A percentile compares a stretch with the other conserved stretches of the same genome.
Conservation (phyloP, 352 stramenopile species). For the Phytopythium montanum region DNA sequence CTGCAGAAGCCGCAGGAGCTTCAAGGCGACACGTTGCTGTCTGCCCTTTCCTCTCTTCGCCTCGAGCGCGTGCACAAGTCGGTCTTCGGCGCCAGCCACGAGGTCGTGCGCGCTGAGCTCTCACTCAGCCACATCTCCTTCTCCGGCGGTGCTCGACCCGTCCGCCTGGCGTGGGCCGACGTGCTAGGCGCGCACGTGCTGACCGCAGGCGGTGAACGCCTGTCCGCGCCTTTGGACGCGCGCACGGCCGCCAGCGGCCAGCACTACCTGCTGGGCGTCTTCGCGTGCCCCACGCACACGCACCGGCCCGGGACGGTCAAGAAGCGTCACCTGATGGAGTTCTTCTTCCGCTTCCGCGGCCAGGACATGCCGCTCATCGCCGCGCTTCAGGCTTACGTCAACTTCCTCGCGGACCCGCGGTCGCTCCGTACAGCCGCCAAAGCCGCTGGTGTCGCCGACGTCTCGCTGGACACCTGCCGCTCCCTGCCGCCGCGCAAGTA, state of each 20-base stretch:
- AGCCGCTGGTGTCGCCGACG: constrained; percentile 23
- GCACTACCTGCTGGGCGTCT: constrained; percentile 44
- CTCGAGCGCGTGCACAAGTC: constrained; percentile 28
- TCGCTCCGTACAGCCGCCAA: constrained; percentile 18
- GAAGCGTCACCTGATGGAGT: constrained; percentile 36
- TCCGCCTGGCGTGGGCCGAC: constrained; percentile 39
- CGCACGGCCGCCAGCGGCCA: constrained; percentile 4
- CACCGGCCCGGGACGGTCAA: constrained; percentile 25
- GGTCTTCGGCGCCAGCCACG: constrained; percentile 21
- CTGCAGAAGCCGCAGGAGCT: too few species aligned
- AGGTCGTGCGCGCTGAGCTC: constrained; percentile 19
- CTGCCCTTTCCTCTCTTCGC: constrained; percentile 10
- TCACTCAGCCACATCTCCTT: constrained; percentile 18
- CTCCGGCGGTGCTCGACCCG: constrained; percentile 9
- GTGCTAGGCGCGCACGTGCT: constrained; percentile 55
- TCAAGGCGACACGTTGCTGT: background rate
- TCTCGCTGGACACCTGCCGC: constrained; percentile 16
- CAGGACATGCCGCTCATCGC: constrained; percentile 30
- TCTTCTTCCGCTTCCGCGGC: constrained; percentile 45
- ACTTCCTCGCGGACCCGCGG: constrained; percentile 51
- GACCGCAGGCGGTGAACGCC: constrained; percentile 33
- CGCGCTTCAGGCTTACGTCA: constrained; percentile 30
- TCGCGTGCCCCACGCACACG: constrained; percentile 31
- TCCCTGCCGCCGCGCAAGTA: constrained; percentile 29
- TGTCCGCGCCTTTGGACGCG: constrained; percentile 19